Percentiles rank a stretch among this genome's conserved stretches.
Conservation (phyloP, 768 basidiomycete species). For the Macrolepiota dolichaula region DNA sequence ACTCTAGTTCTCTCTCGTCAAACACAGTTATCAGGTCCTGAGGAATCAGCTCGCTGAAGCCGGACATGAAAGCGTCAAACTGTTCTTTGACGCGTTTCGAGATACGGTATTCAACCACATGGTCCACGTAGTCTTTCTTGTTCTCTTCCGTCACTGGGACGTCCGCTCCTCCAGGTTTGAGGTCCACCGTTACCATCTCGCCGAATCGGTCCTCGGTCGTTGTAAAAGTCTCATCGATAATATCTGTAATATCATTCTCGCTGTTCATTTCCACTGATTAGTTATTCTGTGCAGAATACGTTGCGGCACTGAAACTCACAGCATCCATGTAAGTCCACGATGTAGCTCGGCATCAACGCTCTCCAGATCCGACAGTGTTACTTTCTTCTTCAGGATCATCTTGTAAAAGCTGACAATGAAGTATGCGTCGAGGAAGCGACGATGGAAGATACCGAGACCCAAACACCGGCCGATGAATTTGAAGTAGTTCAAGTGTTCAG, state of each 20-base stretch:
- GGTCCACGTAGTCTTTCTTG: constrained; percentile 98
- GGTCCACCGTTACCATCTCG: constrained; percentile 95
- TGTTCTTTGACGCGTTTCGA: constrained; percentile 97
- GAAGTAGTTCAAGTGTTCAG: constrained; percentile 99
- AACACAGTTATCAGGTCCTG: constrained; percentile 98
- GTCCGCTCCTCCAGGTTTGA: constrained; percentile 85
- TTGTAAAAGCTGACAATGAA: constrained; percentile 99
- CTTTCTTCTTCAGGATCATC: constrained; percentile 99
- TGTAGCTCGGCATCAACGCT: constrained; percentile 95
- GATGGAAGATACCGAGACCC: constrained; percentile 97
- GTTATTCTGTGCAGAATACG: constrained; percentile 5
- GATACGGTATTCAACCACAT: constrained; percentile 95
- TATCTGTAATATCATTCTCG: constrained; percentile 97
- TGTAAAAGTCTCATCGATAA: constrained; percentile 97
- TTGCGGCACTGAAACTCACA: constrained; percentile 54
- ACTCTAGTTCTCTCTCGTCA: constrained; percentile 95
- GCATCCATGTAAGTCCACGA: constrained; percentile 97
- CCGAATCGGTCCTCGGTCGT: constrained; percentile 98
- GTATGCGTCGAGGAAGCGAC: constrained; percentile 98
- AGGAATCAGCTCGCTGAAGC: constrained; percentile 98
- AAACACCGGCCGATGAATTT: constrained; percentile 98
- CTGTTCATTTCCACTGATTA: constrained; percentile 32
- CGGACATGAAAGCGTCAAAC: constrained; percentile 99
- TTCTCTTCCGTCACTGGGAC: constrained; percentile 92
- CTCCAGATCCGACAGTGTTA: constrained; percentile 89